These are phyloP conservation scores for Cryptosporidium meleagridis DNA, from an alignment of 169 alveolate species.

Conservation along the genomic window DNA sequence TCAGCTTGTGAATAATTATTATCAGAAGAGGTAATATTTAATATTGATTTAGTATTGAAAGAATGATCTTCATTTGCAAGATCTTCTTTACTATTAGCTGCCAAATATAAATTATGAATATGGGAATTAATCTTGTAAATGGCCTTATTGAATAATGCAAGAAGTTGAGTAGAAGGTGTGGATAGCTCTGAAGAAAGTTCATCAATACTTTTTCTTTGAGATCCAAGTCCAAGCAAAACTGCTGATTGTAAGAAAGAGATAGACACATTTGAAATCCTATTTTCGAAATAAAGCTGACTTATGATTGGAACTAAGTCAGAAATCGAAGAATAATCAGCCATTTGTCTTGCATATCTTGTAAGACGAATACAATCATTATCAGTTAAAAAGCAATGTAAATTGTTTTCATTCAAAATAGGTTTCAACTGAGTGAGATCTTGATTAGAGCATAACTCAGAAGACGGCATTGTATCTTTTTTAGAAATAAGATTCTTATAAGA, in stretches of 20 bases:
- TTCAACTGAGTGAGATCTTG: background rate
- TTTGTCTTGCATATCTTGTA: conserved; percentile 67
- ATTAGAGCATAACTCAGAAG: background rate
- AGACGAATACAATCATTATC: conserved; percentile 71
- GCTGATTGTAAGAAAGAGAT: conserved; percentile 63
- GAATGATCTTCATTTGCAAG: background rate
- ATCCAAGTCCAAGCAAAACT: conserved; percentile 64
- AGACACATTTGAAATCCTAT: conserved; percentile 38
- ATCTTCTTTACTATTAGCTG: background rate
- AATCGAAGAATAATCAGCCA: conserved; percentile 62
- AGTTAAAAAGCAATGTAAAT: conserved; percentile 28
- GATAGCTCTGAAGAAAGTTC: conserved; percentile 30
- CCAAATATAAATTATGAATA: conserved; percentile 7
- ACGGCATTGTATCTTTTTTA: background rate
- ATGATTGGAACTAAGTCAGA: conserved; percentile 55
- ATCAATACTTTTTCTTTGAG: conserved; percentile 66
- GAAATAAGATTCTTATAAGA: conserved; percentile 19
- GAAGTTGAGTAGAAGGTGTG: conserved; percentile 69
- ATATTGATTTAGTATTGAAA: background rate
- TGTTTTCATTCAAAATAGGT: conserved; percentile 19
- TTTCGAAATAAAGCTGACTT: conserved; percentile 67
- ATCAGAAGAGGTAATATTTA: background rate
- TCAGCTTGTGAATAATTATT: background rate
- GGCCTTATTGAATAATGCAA: conserved; percentile 61
- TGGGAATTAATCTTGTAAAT: conserved; percentile 45